These are phyloP conservation scores for Lachnellula subtilissima DNA, from an alignment of 2,329 filamentous ascomycete species.

Conservation along the genomic window DNA sequence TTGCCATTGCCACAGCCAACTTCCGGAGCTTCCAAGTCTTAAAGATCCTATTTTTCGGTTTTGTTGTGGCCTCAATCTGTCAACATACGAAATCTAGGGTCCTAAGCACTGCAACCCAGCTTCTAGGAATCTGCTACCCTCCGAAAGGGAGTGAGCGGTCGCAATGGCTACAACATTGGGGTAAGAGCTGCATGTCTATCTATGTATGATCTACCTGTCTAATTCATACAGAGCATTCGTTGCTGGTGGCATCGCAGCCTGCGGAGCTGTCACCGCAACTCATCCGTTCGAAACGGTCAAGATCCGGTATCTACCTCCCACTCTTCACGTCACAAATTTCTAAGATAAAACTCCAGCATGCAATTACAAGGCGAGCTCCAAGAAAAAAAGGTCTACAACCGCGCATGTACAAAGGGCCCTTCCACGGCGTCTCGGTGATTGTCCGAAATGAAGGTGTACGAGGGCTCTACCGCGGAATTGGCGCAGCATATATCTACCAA, in stretches of 20 bases:
- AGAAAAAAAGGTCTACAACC: conserved; percentile 74
- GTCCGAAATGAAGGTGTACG: conserved; percentile 81
- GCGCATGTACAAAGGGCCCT: conserved; percentile 82
- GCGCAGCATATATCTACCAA: conserved; percentile 94
- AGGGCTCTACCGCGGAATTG: conserved; percentile 83
- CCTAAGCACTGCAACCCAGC: conserved; percentile 10
- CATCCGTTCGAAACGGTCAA: conserved; percentile 99
- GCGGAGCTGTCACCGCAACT: conserved; percentile 93
- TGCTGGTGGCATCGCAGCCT: conserved; percentile 92
- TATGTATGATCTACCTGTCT: conserved; percentile 13
- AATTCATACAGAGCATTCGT: conserved; percentile 65
- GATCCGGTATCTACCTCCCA: conserved; percentile 61
- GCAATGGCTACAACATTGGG: conserved; percentile 51
- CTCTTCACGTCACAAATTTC: conserved; percentile 8
- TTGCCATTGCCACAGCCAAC: too few relatives aligned
- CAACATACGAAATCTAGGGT: background rate
- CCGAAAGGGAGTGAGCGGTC: conserved; percentile 16
- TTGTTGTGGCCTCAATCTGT: too few relatives aligned
- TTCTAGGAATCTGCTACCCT: conserved; percentile 10
- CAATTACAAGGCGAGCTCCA: conserved; percentile 96
- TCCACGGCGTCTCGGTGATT: conserved; percentile 89
- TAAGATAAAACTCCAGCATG: conserved; percentile 53
- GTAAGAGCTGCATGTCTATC: conserved; percentile 30
- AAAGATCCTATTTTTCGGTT: too few relatives aligned
- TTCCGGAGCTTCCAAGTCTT: too few relatives aligned